Base-by-base conservation (phyloP, 2,329 filamentous ascomycete species). In the Didymella exigua region DNA sequence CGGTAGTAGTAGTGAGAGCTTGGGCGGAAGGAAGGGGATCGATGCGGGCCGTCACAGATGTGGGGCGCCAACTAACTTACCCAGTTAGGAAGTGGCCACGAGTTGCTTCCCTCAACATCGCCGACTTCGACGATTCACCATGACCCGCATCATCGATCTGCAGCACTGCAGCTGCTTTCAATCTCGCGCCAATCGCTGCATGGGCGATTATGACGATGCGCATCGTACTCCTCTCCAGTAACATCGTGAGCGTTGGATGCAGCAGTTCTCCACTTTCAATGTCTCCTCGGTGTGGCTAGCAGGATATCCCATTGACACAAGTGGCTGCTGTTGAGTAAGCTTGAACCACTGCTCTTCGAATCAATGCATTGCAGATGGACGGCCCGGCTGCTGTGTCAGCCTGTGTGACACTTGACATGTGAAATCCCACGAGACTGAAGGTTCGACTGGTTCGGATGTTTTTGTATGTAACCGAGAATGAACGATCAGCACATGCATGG, bases 141-240 rank as follows among this genome's bases (percentile, higher is more conserved):
- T 41, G 36, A 24, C 24, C 33, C 24, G 51, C 54, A 54, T 46
- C 49, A 58, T 59, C 56, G 56, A 61, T 61, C 61, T 55, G 30
- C 56, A 48, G 2, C 44, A 26, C 43, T 44, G 47, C 41, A 54
- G 48, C 36, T 31, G 23, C 31, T 26, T 7, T n/a, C 29, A 26
- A 30, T 8, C 24, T 47, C 13, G 14, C 10, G 33, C 50, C 48
- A 59, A 56, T 58, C 37, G 33, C 18, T 29, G 48, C 21, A 8
- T 13, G 33, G 14, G 19, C 13, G 13, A 24, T 40, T 23, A 45
- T 40, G 42, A 49, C 27, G 23, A 34, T 24, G 34, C 44, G 30
- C 31, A 27, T 43, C 24, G 19, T 41, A 24, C 23, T 16, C 36
- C 26, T 13, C 21, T 18, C 11, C 11, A 27, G 40, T 29, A 33